Base-by-base conservation (phyloP, 768 basidiomycete genomes). In the Suillus cothurnatus region DNA sequence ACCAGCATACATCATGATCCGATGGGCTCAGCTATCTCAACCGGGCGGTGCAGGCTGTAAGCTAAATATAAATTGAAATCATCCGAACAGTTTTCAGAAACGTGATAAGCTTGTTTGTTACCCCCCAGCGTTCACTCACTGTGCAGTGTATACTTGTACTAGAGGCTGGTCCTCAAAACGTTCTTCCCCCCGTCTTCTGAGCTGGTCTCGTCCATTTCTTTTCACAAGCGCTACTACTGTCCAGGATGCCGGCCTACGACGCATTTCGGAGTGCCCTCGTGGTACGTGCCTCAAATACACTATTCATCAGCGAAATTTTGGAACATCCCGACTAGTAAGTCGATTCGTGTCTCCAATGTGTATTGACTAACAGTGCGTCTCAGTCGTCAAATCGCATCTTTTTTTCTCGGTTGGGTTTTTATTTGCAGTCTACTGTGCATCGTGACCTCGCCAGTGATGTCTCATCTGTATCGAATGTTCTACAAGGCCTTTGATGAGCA, bases 401-500 rank as follows among this genome's bases (percentile, higher is more conserved):
- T 82, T 68, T 78, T 78, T 59, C 70, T 81, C 8, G 81, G 81
- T 39, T 80, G 78, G 73, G 79, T 80, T 4, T 81, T 79, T 66
- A 68, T 79, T 50, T 71, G 72, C 60, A 74, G 80, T 64, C 57
- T 78, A 19, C 66, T 70, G 17, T 72, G 73, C 65, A 59, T 76
- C 17, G 55, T 71, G 26, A 65, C 65, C 52, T 77, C 74, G 23
- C 57, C 64, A n/a, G 38, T 58, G 17, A 50, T 31, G 7, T 21
- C 12, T 23, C 31, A 12, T 23, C 36, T 63, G 23, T 50, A 31
- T 41, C 62, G n/a, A 63, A 47, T 50, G 45, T 38, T 61, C 23
- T 23, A 26, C 36, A 59, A 26, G 11, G 38, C 41, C 49, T 57
- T 45, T 32, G n/a, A 17, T 61, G 28, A n/a, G 21, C 8, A n/a